These are phyloP conservation scores for Podospora comata DNA, from an alignment of 495 filamentous ascomycete species.

Conservation along the genomic window DNA sequence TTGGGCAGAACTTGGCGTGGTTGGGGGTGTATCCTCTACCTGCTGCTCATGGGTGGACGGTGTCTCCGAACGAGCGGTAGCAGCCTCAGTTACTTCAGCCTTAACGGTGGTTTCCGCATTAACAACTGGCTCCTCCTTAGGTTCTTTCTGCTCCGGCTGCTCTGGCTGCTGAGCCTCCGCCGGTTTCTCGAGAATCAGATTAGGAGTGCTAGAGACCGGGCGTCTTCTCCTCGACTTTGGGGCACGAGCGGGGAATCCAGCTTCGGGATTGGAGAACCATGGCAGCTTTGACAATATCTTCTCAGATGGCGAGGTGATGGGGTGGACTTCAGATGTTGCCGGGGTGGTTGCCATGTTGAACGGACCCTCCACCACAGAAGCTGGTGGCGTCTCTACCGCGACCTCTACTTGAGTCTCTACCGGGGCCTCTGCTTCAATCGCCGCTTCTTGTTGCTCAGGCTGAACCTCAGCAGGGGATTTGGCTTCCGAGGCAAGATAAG, in stretches of 20 bases:
- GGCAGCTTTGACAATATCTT: conserved; percentile 50
- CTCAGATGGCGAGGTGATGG: neutral
- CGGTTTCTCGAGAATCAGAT: neutral
- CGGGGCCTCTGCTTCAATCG: neutral
- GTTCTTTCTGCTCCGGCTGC: conserved; percentile 17
- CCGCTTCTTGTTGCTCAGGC: neutral
- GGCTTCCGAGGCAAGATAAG: neutral
- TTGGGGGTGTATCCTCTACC: conserved; percentile 64
- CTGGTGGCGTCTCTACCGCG: neutral
- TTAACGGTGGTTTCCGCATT: conserved; percentile 24
- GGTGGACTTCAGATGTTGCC: neutral
- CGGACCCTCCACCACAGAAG: too few relatives aligned
- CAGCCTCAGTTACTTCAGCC: conserved; percentile 33
- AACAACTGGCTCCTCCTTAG: conserved; percentile 30
- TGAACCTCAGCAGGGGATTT: neutral
- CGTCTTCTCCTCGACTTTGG: conserved; percentile 34
- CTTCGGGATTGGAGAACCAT: conserved; percentile 72
- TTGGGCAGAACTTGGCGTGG: conserved; percentile 64
- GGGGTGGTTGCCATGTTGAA: neutral
- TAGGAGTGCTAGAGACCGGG: neutral
- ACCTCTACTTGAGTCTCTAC: neutral
- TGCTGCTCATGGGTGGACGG: conserved; percentile 63
- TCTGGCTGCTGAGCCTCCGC: conserved; percentile 32
- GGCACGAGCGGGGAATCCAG: conserved; percentile 58
- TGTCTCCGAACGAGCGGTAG: conserved; percentile 54